Evolutionary conservation across 306 rosid genomes (phyloP).

Genomic region (Psophocarpus tetragonolobus): DNA sequence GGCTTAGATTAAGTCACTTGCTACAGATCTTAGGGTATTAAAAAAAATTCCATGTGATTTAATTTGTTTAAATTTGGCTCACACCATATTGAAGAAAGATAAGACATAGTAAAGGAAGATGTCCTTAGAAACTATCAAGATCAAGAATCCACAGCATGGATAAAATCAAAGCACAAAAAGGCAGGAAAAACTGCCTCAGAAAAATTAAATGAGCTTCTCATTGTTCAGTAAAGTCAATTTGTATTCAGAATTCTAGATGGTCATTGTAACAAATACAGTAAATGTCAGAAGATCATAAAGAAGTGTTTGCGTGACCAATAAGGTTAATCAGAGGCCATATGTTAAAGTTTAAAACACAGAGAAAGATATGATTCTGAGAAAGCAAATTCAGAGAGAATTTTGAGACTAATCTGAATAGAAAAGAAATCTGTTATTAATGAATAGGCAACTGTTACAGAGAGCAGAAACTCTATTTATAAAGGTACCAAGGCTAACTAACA

Average conservation of each 20-base stretch:
- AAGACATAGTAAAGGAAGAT: background rate
- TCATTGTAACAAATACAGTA: background rate
- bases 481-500: no score
- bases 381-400: no score
- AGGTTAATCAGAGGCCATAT: background rate
- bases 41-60: background rate
- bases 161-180: background rate
- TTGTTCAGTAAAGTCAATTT: background rate
- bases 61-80: slow-evolving; percentile 21
- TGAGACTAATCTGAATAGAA: no score
- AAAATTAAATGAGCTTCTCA: background rate
- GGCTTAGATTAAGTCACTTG: slow-evolving; percentile 12
- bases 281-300: slow-evolving; percentile 13
- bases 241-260: background rate
- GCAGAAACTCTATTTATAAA: no score
- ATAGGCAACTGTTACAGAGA: no score
- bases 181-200: background rate
- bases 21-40: slow-evolving; percentile 8
- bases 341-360: no score
- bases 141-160: background rate
- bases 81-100: background rate
- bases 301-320: background rate
- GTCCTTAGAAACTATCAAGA: slow-evolving; percentile 15
- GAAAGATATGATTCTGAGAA: no score
- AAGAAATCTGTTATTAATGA: no score